phyloP scores from a whole-genome alignment of 345 rosid species.

The Mangifera indica region DNA sequence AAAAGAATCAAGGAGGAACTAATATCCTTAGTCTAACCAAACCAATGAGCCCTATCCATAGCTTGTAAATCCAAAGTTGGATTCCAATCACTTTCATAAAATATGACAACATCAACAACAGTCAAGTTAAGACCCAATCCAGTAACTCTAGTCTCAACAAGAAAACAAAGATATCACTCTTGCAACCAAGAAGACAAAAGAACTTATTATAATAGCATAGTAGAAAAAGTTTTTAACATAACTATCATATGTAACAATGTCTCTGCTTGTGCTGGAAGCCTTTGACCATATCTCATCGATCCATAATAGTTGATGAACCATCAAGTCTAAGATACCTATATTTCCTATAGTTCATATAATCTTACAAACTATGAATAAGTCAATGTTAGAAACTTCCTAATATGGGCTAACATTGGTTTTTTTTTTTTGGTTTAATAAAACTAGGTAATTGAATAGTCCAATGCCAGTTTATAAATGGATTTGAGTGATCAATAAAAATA shows the following conservation, averaged over 20 bases:
- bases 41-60: too few relatives aligned
- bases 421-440: too few relatives aligned
- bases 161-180: constrained; percentile 99
- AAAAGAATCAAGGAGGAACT: constrained; percentile 35
- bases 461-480: too few relatives aligned
- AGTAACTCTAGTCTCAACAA: constrained; percentile 48
- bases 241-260: constrained; percentile 17
- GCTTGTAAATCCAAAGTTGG: too few relatives aligned
- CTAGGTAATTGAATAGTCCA: too few relatives aligned
- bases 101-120: too few relatives aligned
- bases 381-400: constrained; percentile 4
- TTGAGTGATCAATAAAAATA: too few relatives aligned
- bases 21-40: too few relatives aligned
- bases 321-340: constrained; percentile 97
- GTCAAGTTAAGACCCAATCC: too few relatives aligned
- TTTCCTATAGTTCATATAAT: constrained; percentile 97
- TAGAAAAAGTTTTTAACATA: not conserved
- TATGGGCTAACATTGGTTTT: too few relatives aligned
- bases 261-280: constrained; percentile 92
- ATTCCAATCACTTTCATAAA: too few relatives aligned
- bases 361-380: constrained; percentile 50
- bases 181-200: constrained; percentile 37
- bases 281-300: constrained; percentile 99
- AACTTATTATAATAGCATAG: not conserved
- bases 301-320: constrained; percentile 98